Evolutionary conservation across 345 rosid genomes (phyloP).

Genomic region (Salix udensis): DNA sequence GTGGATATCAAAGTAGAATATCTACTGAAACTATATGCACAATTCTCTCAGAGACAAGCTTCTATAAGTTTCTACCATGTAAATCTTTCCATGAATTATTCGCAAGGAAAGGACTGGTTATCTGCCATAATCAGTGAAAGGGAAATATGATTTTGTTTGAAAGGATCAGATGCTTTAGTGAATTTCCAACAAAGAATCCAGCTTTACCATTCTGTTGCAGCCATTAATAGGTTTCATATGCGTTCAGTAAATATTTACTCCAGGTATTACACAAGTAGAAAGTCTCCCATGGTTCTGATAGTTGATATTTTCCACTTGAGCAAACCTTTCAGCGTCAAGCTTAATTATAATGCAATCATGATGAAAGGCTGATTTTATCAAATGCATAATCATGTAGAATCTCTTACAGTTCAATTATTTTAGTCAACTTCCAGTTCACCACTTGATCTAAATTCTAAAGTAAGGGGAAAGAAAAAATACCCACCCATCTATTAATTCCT

Average conservation of each 20-base stretch:
- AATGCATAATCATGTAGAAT: background rate
- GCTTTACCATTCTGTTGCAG: background rate
- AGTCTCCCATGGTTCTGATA: background rate
- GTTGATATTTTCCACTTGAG: background rate
- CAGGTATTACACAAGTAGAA: background rate
- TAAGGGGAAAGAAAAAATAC: background rate
- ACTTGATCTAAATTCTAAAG: background rate
- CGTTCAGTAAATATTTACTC: background rate
- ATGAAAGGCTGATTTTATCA: background rate
- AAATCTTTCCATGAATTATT: background rate
- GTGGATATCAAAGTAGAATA: background rate
- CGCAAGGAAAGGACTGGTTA: background rate
- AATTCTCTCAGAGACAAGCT: background rate
- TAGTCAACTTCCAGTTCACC: background rate
- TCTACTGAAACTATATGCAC: background rate
- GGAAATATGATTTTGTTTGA: background rate
- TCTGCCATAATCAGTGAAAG: background rate
- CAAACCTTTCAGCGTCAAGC: background rate
- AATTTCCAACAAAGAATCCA: background rate
- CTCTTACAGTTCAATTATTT: background rate
- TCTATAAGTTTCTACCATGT: background rate
- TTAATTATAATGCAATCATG: background rate
- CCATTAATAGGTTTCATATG: background rate
- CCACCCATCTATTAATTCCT: slow-evolving; percentile 91
- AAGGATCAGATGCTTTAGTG: background rate